These are phyloP conservation scores for Platanus orientalis DNA, from an alignment of 164 flowering plant genomes.

Conservation along the genomic window DNA sequence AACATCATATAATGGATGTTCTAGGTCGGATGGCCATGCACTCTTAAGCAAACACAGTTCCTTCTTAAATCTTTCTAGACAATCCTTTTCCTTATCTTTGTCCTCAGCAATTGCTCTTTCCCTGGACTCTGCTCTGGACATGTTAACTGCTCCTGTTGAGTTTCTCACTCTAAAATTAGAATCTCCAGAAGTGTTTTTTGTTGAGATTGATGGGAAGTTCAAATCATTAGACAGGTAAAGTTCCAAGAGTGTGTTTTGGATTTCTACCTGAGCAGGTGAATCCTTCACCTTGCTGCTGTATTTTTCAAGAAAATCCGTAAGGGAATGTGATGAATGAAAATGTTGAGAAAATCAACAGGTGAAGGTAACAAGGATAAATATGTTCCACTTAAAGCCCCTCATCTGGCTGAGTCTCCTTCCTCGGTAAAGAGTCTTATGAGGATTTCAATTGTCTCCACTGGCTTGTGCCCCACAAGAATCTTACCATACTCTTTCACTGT, in stretches of 20 bases:
- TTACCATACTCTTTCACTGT: conserved; percentile 95
- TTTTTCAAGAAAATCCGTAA: conserved; percentile 90
- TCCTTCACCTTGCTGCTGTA: conserved; percentile 80
- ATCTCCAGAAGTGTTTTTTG: conserved; percentile 24
- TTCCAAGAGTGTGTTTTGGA: conserved; percentile 91
- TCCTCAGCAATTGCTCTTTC: too few relatives aligned
- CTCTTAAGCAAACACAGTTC: too few relatives aligned
- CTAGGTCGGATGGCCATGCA: too few relatives aligned
- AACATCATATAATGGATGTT: too few relatives aligned
- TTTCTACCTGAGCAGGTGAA: conserved; percentile 93
- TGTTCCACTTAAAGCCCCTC: conserved; percentile 40
- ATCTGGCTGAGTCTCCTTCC: conserved; percentile 53
- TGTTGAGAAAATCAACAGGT: conserved; percentile 93
- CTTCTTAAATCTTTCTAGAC: too few relatives aligned
- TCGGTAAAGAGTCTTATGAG: conserved; percentile 87
- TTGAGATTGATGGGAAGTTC: conserved; percentile 55
- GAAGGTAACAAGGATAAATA: conserved; percentile 82
- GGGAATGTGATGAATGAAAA: conserved; percentile 82
- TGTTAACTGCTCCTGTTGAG: conserved; percentile 20
- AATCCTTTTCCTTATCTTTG: too few relatives aligned
- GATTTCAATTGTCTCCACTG: conserved; percentile 79
- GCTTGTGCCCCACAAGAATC: conserved; percentile 90
- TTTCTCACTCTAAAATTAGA: conserved; percentile 16
- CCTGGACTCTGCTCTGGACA: conserved; percentile 27
- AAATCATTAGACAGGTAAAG: conserved; percentile 60